These are phyloP conservation scores for Rubus parviflorus DNA, from an alignment of 306 rosid genomes.

Conservation along the genomic window DNA sequence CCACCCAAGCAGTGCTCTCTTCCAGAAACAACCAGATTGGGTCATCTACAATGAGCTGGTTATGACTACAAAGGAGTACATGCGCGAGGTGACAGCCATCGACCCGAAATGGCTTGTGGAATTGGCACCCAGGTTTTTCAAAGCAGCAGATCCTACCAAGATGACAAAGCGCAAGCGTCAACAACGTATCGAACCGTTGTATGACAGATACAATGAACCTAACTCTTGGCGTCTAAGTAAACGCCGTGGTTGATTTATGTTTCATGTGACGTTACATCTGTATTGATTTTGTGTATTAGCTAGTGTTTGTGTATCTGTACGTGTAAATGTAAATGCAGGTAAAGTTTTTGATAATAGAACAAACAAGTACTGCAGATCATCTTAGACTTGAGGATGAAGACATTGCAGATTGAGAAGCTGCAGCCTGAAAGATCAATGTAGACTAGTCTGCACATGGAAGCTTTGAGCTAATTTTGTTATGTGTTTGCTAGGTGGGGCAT, in stretches of 20 bases:
- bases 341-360: no score
- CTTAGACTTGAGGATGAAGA: no score
- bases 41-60: slow-evolving; percentile 86
- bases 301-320: no score
- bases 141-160: slow-evolving; percentile 83
- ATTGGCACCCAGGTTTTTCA: slow-evolving; percentile 81
- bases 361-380: no score
- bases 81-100: slow-evolving; percentile 81
- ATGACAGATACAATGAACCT: slow-evolving; percentile 87
- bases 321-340: no score
- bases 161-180: slow-evolving; percentile 89
- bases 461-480: no score
- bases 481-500: no score
- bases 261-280: no score
- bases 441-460: no score
- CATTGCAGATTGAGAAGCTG: no score
- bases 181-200: slow-evolving; percentile 83
- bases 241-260: slow-evolving; percentile 65
- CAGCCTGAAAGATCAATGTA: no score
- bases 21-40: slow-evolving; percentile 91
- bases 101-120: slow-evolving; percentile 94
- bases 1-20: slow-evolving; percentile 77
- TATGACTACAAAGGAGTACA: slow-evolving; percentile 86
- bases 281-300: no score
- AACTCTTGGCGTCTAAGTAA: slow-evolving; percentile 89